phyloP scores from a whole-genome alignment of 1,284 basidiomycete genomes.

The Prillingera fragicola region DNA sequence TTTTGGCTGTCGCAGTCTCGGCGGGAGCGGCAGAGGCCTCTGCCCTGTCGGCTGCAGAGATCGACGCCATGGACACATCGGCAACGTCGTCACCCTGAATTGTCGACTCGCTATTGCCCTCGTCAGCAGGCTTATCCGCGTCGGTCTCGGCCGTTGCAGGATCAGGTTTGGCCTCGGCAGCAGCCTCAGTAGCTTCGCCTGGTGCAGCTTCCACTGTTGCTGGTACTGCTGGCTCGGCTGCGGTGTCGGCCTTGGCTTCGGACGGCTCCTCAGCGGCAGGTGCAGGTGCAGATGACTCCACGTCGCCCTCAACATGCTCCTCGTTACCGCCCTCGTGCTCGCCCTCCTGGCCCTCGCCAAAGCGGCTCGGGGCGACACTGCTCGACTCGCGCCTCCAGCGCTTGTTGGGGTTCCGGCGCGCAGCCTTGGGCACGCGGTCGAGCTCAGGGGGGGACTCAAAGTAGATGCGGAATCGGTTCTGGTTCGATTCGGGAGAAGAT shows the following conservation, averaged over 20 bases:
- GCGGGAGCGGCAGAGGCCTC: not conserved
- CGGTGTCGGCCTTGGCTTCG: conserved; percentile 11
- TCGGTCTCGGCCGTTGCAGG: not conserved
- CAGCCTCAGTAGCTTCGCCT: conserved; percentile 11
- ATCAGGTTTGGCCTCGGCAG: not conserved
- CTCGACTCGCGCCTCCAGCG: conserved; percentile 58
- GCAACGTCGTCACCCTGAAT: conserved; percentile 10
- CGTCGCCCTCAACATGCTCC: conserved; percentile 45
- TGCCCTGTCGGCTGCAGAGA: conserved; percentile 9
- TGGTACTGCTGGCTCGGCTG: conserved; percentile 11
- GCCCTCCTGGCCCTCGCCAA: conserved; percentile 13
- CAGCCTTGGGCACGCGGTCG: conserved; percentile 40
- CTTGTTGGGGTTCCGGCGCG: conserved; percentile 50
- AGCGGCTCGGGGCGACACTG: conserved; percentile 33
- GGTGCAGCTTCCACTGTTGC: conserved; percentile 1
- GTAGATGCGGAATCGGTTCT: conserved; percentile 49
- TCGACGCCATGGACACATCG: conserved; percentile 34
- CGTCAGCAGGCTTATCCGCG: not conserved
- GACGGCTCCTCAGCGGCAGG: conserved; percentile 1
- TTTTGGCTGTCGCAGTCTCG: not conserved
- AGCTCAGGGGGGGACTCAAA: conserved; percentile 49
- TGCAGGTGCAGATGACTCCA: conserved; percentile 14
- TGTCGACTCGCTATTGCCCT: not conserved
- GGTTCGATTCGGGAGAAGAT: conserved; percentile 32
- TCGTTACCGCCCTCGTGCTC: conserved; percentile 41